Conservation (phyloP, 306 rosid genomes). For the Acacia acuminata region DNA sequence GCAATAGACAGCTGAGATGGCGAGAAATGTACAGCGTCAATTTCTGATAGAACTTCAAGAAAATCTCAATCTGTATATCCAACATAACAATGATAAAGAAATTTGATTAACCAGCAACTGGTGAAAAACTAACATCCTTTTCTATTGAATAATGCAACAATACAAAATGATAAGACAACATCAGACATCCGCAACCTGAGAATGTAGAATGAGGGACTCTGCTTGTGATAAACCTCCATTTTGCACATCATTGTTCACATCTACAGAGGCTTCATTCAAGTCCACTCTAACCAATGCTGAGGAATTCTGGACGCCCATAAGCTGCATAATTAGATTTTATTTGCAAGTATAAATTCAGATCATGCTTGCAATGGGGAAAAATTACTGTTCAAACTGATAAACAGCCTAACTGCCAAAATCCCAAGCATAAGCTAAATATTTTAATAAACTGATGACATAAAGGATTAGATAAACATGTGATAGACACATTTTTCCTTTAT, state of each 20-base stretch:
- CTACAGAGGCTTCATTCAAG: conserved; percentile 40
- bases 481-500: not conserved
- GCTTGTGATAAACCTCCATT: conserved; percentile 56
- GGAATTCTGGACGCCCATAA: conserved; percentile 46
- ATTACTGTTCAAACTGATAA: conserved; percentile 19
- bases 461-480: not conserved
- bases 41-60: not conserved
- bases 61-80: not conserved
- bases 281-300: conserved; percentile 52
- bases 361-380: conserved; percentile 1
- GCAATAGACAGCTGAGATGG: not conserved
- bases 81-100: not conserved
- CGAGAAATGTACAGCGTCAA: not conserved
- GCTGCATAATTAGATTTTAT: conserved; percentile 40
- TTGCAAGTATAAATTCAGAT: conserved; percentile 20
- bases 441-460: not conserved
- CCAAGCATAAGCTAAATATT: not conserved
- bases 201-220: conserved; percentile 51
- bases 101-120: conserved; percentile 1
- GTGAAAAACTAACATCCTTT: conserved; percentile 3
- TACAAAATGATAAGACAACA: not conserved
- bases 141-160: conserved; percentile 15
- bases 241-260: conserved; percentile 37
- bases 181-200: conserved; percentile 51
- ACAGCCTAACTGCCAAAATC: conserved; percentile 10